These are phyloP conservation scores for Melocanna baccifera DNA, from an alignment of 176 grass and related monocot genomes.

Conservation along the genomic window DNA sequence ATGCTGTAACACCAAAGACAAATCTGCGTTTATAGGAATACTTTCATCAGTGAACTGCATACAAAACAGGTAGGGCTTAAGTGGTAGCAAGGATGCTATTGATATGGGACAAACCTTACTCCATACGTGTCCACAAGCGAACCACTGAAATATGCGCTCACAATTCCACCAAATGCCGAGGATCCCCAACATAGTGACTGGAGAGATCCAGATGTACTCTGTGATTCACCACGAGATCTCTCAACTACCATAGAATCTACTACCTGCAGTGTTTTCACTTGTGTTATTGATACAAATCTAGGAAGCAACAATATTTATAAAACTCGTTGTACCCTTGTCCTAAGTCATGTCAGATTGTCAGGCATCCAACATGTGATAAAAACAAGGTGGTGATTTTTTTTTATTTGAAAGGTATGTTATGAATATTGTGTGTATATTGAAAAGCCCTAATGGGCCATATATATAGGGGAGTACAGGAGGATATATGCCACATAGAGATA, in stretches of 20 bases:
- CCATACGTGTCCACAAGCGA: slow-evolving; percentile 88
- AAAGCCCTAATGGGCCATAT: too few species aligned
- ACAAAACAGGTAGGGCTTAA: slow-evolving; percentile 9
- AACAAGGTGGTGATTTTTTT: not conserved
- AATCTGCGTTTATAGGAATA: slow-evolving; percentile 64
- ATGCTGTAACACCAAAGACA: slow-evolving; percentile 97
- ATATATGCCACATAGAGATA: too few species aligned
- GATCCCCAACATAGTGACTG: slow-evolving; percentile 98
- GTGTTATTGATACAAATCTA: slow-evolving; percentile 32
- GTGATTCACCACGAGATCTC: slow-evolving; percentile 96
- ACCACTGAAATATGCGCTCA: slow-evolving; percentile 98
- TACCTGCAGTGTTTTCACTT: slow-evolving; percentile 55
- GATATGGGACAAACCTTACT: slow-evolving; percentile 67
- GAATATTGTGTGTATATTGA: too few species aligned
- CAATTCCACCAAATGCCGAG: slow-evolving; percentile 93
- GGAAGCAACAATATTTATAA: slow-evolving; percentile 20
- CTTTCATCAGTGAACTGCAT: slow-evolving; percentile 38
- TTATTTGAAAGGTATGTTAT: not conserved
- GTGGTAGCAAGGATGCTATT: slow-evolving; percentile 6
- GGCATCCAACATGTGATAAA: not conserved
- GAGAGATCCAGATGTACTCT: slow-evolving; percentile 96
- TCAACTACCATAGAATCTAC: slow-evolving; percentile 99
- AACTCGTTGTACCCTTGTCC: not conserved
- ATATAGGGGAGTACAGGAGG: too few species aligned
- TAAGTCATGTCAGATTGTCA: not conserved